These are phyloP conservation scores for Auricularia sp. DNA, from an alignment of 768 basidiomycete genomes.

Conservation along the genomic window DNA sequence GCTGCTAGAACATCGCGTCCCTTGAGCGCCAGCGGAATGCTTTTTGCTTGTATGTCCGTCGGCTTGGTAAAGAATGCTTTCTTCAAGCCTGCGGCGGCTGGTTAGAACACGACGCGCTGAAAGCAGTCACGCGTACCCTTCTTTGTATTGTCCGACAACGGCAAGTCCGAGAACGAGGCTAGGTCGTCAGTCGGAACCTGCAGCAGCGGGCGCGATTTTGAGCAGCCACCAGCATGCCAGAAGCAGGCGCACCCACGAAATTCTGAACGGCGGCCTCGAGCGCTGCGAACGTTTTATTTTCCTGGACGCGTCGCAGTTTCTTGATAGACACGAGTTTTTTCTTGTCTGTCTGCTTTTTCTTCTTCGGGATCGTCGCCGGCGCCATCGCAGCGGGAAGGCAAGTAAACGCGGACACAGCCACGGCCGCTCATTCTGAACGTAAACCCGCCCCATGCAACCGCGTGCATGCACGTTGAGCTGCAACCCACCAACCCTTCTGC, in stretches of 20 bases:
- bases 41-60: conserved; percentile 67
- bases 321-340: neutral
- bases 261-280: conserved; percentile 21
- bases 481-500: neutral
- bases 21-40: conserved; percentile 51
- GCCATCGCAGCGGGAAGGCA: neutral
- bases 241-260: conserved; percentile 21
- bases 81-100: conserved; percentile 53
- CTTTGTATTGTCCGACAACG: conserved; percentile 68
- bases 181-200: conserved; percentile 46
- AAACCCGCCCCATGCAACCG: neutral
- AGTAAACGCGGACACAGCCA: neutral
- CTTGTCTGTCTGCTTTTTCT: neutral
- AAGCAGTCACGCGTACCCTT: conserved; percentile 36
- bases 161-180: conserved; percentile 60
- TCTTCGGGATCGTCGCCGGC: neutral
- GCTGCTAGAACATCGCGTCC: conserved; percentile 60
- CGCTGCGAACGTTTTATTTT: conserved; percentile 21
- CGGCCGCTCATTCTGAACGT: neutral
- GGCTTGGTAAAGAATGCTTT: conserved; percentile 78
- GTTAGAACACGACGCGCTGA: neutral
- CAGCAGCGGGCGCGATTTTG: neutral
- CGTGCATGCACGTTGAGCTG: neutral
- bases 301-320: conserved; percentile 1
- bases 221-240: neutral